Conservation (phyloP, 78 protist species). For the Speleostelium caveatum region DNA sequence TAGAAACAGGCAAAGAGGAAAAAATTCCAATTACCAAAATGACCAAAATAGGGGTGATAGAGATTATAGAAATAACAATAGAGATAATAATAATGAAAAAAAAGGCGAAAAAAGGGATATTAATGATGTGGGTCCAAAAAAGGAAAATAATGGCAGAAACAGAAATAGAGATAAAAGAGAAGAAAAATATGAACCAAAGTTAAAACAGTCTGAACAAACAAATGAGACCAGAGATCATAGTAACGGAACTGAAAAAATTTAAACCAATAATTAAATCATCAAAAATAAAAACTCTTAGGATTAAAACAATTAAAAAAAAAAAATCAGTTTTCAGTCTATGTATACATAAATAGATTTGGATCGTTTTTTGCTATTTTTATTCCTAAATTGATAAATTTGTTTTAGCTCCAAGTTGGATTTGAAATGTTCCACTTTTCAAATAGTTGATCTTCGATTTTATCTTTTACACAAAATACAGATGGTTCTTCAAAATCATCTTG, state of each 20-base stretch:
- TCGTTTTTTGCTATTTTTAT: not conserved
- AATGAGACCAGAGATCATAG: not conserved
- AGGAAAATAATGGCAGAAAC: constrained; percentile 4
- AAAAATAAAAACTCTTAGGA: not conserved
- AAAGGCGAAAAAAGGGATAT: constrained; percentile 12
- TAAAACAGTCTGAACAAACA: not conserved
- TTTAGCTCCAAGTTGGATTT: no score
- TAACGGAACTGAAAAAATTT: not conserved
- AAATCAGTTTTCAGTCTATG: not conserved
- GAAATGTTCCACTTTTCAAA: constrained; percentile 41
- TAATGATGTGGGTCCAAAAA: constrained; percentile 11
- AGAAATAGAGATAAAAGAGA: not conserved
- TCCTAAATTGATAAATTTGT: not conserved
- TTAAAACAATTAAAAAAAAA: not conserved
- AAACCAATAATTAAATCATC: no score
- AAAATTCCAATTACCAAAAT: no score
- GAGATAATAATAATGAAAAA: not conserved
- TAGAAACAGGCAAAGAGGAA: no score
- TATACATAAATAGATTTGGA: not conserved
- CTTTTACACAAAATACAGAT: not conserved
- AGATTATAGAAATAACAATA: not conserved
- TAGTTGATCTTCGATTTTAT: constrained; percentile 34
- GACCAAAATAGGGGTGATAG: not conserved
- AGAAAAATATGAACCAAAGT: not conserved
- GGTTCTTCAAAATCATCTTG: not conserved